A percentile compares a stretch with the other conserved stretches of the same genome.
These are phyloP conservation scores for Eudorina sp. DNA, from an alignment of 139 green algal genomes.

Conservation along the genomic window DNA sequence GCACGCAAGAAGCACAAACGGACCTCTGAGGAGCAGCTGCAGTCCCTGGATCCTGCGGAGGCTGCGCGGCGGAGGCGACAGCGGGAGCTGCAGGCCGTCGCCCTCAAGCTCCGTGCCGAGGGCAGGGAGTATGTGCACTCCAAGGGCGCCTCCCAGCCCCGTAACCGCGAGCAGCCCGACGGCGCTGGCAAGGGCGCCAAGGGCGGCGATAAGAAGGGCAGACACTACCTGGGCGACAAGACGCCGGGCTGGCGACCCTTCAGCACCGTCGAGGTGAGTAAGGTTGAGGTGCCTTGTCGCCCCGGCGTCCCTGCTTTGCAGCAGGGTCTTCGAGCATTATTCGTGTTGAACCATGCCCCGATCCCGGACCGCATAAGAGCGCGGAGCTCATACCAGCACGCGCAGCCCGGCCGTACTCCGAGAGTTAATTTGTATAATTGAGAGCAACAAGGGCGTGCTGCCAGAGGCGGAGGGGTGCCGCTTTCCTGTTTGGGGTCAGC, in stretches of 20 bases:
- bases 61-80: conserved; percentile 48
- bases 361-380: no score
- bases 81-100: conserved; percentile 54
- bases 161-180: neutral
- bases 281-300: neutral
- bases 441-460: no score
- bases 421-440: no score
- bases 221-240: conserved; percentile 49
- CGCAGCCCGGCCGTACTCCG: no score
- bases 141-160: conserved; percentile 46
- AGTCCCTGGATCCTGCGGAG: conserved; percentile 39
- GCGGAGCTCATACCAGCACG: no score
- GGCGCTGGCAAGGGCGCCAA: neutral
- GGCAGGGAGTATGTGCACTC: conserved; percentile 67
- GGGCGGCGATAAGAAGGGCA: neutral
- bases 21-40: neutral
- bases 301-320: no score
- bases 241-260: conserved; percentile 51
- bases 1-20: conserved; percentile 22
- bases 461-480: no score
- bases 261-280: conserved; percentile 30
- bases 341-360: no score
- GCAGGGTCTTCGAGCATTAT: no score
- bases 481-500: no score
- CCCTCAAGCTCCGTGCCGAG: conserved; percentile 57